Base-by-base conservation (phyloP, 371 early-diverging fungal species). In the Saksenaea vasiformis region DNA sequence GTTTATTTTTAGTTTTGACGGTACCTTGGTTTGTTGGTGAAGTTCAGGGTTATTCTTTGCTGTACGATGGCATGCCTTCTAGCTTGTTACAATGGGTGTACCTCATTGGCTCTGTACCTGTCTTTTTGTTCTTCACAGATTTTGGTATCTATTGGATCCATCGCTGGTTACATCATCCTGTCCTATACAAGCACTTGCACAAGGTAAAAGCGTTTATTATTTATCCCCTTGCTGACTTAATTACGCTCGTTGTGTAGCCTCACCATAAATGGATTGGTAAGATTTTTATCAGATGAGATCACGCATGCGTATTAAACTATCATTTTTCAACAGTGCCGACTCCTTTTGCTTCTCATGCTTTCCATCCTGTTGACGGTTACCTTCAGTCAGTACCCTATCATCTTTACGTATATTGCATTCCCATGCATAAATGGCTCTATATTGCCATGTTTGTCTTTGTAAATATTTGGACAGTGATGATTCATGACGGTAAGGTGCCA, bases 321-420 rank as follows among this genome's bases (percentile, higher is more conserved):
- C n/a, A 26, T 58, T 56, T n/a, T 37, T 90, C 89, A 90, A 89
- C 90, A 76, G 88, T 98, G 13, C 92, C 96, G 43, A 94, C 95
- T 14, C 98, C 98, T 17, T 98, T 87, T 73, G 94, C 97, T 5
- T 92, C 95, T n/a, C 92, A 95, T 74, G 98, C 97, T 38, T 98
- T 98, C 86, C 93, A 97, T 66, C 93, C 92, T 27, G 61, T 94
- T 51, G 98, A 98, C 70, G 97, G 98, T 1, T 96, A 93, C 76
- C 63, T 90, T 34, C 98, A 98, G 75, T 95, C 97, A 4, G 66
- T 94, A 7, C 97, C 97, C n/a, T 95, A 95, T 74, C 98, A 98
- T 63, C 26, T 95, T 44, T 95, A 90, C 67, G 94, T 91, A 8
- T 96, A 83, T 72, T 47, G 93, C 56, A 78, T 96, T 59, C 97